Evolutionary conservation across 495 filamentous ascomycete genomes (phyloP), one percentile per base, ranked within the genome.

Genomic region (Penicillium coprophilum): DNA sequence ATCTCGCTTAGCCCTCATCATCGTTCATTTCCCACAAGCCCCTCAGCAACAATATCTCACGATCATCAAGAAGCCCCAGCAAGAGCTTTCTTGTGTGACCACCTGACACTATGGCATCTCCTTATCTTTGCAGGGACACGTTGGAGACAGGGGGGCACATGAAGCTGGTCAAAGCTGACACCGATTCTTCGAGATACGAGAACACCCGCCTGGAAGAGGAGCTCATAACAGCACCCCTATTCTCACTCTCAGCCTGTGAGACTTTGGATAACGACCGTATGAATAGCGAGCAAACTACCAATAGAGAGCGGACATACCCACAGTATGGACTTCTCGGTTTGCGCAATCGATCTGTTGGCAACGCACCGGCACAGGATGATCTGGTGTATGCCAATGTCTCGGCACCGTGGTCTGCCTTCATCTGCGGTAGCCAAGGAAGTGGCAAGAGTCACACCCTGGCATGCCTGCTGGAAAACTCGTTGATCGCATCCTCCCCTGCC

Each of bases 361-460:
- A 11, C 0, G 1, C 1, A 6, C 17, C 38, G 11, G 4, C 17
- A 6, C 20, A 40, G 21, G 24, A 52, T 0, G 23, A 30, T 10
- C 50, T 52, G 3, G 24, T 52, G 15, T 52, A 52, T n/a, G 17
- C 50, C 6, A 57, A 57, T 19, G 46, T 57, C 10, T 50, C 56
- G 13, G 57, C 60, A 2, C 61, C 61, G 2, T 64, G 38, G 53
- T 87, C 84, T 23, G 78, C 82, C 0, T 91, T 91, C 69, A 87
- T 92, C 52, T 92, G 88, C 57, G 88, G 88, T 1, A 80, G 78
- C 34, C 88, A 91, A 62, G 88, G 88, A 0, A 86, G 83, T 47
- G 88, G 89, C 1, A 91, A 90, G 70, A 86, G 82, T 32, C 85
- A 90, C 57, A 89, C 85, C 0, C 63, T 89, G 6, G 82, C 85